These are phyloP conservation scores for Discostella stelligera DNA, from an alignment of 352 stramenopile species.

Conservation along the genomic window DNA sequence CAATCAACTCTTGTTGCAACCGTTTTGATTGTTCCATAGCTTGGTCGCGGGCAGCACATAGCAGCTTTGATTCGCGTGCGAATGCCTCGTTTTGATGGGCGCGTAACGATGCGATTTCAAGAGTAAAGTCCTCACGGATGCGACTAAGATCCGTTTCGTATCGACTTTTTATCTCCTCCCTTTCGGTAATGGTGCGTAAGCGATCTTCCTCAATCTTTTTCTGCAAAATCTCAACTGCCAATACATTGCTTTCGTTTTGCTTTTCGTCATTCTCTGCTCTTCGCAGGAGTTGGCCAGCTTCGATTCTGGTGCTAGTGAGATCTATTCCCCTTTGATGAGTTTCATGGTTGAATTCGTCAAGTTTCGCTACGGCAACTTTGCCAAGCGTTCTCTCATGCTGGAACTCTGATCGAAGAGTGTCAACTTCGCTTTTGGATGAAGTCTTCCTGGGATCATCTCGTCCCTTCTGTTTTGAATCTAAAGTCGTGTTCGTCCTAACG, in stretches of 20 bases:
- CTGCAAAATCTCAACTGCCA: constrained; percentile 8
- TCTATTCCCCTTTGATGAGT: constrained; percentile 21
- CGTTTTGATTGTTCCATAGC: constrained; percentile 22
- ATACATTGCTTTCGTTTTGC: constrained; percentile 12
- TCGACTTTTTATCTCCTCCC: constrained; percentile 18
- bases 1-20: constrained; percentile 27
- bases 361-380: constrained; percentile 10
- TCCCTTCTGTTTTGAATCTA: constrained; percentile 24
- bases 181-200: constrained; percentile 16
- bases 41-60: constrained; percentile 36
- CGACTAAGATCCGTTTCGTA: constrained; percentile 22
- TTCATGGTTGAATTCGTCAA: constrained; percentile 25
- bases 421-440: constrained; percentile 14
- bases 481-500: background rate
- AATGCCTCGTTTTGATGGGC: constrained; percentile 32
- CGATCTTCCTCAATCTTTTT: constrained; percentile 8
- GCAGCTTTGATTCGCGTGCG: constrained; percentile 26
- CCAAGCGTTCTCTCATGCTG: constrained; percentile 8
- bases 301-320: constrained; percentile 20
- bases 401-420: constrained; percentile 13
- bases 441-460: constrained; percentile 4
- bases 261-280: constrained; percentile 29
- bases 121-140: constrained; percentile 22
- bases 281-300: constrained; percentile 9
- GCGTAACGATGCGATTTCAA: constrained; percentile 25